These are phyloP conservation scores for Fusarium torulosum DNA, from an alignment of 2,329 filamentous ascomycete genomes.

Conservation along the genomic window DNA sequence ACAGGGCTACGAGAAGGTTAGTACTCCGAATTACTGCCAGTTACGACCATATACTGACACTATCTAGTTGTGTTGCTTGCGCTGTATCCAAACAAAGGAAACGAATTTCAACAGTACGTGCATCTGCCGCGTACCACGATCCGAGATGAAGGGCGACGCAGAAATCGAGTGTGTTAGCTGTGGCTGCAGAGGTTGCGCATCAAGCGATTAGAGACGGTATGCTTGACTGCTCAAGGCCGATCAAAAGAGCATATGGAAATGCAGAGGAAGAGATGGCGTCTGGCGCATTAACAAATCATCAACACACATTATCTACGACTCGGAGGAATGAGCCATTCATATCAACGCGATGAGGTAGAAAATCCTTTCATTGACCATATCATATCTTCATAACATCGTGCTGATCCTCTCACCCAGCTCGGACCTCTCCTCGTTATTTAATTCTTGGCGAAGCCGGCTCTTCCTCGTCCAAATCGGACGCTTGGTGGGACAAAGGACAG, in stretches of 20 bases:
- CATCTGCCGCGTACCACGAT: conserved; percentile 93
- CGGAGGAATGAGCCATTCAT: conserved; percentile 19
- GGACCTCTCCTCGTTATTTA: conserved; percentile 46
- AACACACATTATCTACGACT: conserved; percentile 16
- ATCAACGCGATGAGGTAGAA: conserved; percentile 52
- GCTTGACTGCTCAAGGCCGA: neutral
- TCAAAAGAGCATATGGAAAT: neutral
- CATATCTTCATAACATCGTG: conserved; percentile 50
- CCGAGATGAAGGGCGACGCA: conserved; percentile 89
- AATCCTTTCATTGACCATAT: conserved; percentile 51
- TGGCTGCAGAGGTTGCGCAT: conserved; percentile 91
- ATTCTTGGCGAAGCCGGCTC: conserved; percentile 65
- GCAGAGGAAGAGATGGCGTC: conserved; percentile 41
- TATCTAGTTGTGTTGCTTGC: conserved; percentile 84
- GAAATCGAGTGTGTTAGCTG: conserved; percentile 95
- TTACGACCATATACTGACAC: conserved; percentile 42
- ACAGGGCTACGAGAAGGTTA: conserved; percentile 95
- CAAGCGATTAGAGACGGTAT: conserved; percentile 72
- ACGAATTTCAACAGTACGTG: conserved; percentile 99
- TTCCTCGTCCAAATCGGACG: conserved; percentile 73
- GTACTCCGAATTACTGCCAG: conserved; percentile 42
- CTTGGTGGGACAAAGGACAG: conserved; percentile 78
- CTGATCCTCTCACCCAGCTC: conserved; percentile 51
- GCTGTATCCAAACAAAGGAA: conserved; percentile 99
- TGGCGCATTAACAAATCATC: conserved; percentile 41